A percentile compares a stretch with the other conserved stretches of the same genome.
Evolutionary conservation across 371 early-diverging fungal species (phyloP).

Genomic region (Amoeboaphelidium protococcarum): DNA sequence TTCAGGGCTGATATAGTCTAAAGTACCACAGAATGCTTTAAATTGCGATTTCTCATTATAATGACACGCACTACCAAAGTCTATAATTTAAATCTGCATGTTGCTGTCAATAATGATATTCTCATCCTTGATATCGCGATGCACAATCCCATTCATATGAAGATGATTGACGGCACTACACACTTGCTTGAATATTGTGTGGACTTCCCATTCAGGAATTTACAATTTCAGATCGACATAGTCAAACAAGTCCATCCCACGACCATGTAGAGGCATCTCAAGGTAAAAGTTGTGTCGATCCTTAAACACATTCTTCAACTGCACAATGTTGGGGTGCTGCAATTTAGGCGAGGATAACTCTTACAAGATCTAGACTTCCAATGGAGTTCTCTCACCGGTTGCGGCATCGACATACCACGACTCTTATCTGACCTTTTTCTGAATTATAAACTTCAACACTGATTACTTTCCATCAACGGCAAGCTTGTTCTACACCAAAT

Average conservation of each 20-base stretch:
- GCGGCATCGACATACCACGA: not conserved
- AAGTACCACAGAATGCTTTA: not conserved
- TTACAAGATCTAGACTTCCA: not conserved
- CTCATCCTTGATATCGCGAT: slow-evolving; percentile 10
- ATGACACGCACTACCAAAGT: not conserved
- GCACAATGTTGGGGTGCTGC: not conserved
- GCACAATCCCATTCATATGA: slow-evolving; percentile 7
- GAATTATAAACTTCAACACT: not conserved
- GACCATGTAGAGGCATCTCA: not conserved
- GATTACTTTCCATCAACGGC: not conserved
- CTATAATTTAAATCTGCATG: not conserved
- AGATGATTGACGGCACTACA: slow-evolving; percentile 5
- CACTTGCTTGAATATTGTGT: not conserved
- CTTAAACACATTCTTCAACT: not conserved
- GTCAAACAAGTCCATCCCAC: slow-evolving; percentile 2
- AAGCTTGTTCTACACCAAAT: not conserved
- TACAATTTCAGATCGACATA: slow-evolving; percentile 1
- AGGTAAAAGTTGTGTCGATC: slow-evolving; percentile 1
- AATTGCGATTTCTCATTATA: not conserved
- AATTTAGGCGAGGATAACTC: not conserved
- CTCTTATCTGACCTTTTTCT: not conserved
- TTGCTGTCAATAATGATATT: slow-evolving; percentile 1
- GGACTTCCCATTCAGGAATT: not conserved
- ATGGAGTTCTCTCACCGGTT: not conserved
- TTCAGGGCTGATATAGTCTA: not conserved